Conservation (phyloP, 805 yeast species). For the Candida ascalaphidarum region DNA sequence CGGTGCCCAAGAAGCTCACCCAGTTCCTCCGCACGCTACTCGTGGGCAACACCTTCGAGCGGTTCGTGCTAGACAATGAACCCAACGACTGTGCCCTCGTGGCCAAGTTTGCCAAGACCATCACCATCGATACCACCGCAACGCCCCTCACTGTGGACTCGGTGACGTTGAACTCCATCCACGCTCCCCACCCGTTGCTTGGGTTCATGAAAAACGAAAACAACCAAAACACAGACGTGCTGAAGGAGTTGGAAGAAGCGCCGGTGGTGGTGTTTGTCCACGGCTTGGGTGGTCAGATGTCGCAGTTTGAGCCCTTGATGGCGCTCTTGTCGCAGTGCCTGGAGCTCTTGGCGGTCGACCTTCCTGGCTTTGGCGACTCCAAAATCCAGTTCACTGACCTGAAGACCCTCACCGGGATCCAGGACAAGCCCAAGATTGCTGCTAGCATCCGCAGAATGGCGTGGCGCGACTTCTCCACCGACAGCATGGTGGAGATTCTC, state of each 20-base stretch:
- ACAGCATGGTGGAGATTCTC: constrained; percentile 31
- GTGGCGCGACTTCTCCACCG: constrained; percentile 35
- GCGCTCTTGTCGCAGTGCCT: constrained; percentile 54
- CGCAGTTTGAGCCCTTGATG: constrained; percentile 74
- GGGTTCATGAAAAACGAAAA: not conserved
- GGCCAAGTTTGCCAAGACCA: constrained; percentile 38
- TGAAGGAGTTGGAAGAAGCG: constrained; percentile 31
- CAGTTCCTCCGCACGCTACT: too few relatives aligned
- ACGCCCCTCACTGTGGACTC: constrained; percentile 13
- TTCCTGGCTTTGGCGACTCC: constrained; percentile 81
- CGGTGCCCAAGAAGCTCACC: too few relatives aligned
- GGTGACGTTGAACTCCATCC: constrained; percentile 32
- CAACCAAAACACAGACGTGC: constrained; percentile 10
- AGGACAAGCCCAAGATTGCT: constrained; percentile 22
- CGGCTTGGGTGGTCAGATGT: constrained; percentile 85
- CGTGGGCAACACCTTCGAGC: constrained; percentile 26
- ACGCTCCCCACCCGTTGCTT: constrained; percentile 44
- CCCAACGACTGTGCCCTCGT: constrained; percentile 50
- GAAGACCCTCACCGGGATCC: constrained; percentile 12
- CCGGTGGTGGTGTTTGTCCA: constrained; percentile 68
- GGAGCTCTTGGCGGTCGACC: constrained; percentile 62
- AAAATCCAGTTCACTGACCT: constrained; percentile 8
- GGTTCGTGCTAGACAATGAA: constrained; percentile 29
- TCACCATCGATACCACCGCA: constrained; percentile 23
- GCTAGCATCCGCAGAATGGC: constrained; percentile 18